Evolutionary conservation across 352 stramenopile genomes (phyloP), one percentile per base, ranked within the genome.

Genomic region (Globisporangium paddicum): DNA sequence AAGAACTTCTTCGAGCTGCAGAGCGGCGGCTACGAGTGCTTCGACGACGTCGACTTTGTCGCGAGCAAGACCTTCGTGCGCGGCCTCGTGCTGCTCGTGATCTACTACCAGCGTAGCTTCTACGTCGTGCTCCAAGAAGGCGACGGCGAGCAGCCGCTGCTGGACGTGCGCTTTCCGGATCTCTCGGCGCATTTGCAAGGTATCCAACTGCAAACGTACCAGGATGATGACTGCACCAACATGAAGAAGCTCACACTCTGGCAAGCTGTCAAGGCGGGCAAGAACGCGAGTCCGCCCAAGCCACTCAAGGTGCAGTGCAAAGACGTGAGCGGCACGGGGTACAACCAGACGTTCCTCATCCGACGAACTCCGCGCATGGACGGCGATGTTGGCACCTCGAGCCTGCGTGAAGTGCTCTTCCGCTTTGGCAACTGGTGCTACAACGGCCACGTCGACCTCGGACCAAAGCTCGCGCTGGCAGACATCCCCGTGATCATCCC

Each of bases 391-490:
- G 38, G 41, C 28, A 32, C 28, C 44, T 28, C 51, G 2, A 64
- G 53, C 11, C 76, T 96, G 30, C 82, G 90, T n/a, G 87, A 97
- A 51, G 91, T 97, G 46, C 81, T 98, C 30, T 98, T 98, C 64
- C 81, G 93, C 53, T 98, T 98, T 63, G 95, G 95, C 34, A 96
- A 86, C 63, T 98, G 95, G 95, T 98, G 93, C 74, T 98, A 98
- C 82, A 93, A 90, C 57, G 93, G 93, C 2, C 78, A 90, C 60
- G 90, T 98, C 16, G 87, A 98, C 47, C 70, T 98, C 2, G 88
- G 84, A 1, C 81, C 92, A 0, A 93, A 93, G 47, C 73, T 98
- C 38, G 79, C 90, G 50, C 73, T 98, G 19, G 71, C 73, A 0
- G 93, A 98, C 63, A 91, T 98, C 45, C 91, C 93, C 5, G 83